A percentile compares a stretch with the other conserved stretches of the same genome.
phyloP scores from a whole-genome alignment of 164 flowering plant genomes.

The Cinnamomum chago region DNA sequence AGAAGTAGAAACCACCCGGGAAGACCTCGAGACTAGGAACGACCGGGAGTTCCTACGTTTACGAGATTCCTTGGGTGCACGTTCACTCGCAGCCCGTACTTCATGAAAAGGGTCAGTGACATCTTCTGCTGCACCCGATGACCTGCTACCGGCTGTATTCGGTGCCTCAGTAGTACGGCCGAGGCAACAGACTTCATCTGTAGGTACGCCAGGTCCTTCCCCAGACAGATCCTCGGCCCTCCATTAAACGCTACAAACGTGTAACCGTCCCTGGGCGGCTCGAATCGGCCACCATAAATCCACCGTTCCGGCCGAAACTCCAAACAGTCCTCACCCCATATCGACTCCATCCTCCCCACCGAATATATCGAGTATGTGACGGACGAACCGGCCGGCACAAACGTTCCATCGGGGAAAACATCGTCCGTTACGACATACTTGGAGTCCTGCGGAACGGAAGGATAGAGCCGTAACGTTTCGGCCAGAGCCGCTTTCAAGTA shows the following conservation, averaged over 20 bases:
- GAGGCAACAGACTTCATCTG: conserved; percentile 89
- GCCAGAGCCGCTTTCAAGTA: conserved; percentile 79
- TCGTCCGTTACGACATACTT: conserved; percentile 69
- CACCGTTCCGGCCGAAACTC: conserved; percentile 85
- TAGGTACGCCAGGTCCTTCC: conserved; percentile 85
- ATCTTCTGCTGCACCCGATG: conserved; percentile 86
- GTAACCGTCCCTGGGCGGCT: conserved; percentile 63
- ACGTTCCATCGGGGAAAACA: conserved; percentile 67
- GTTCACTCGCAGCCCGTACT: conserved; percentile 63
- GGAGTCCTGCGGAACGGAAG: conserved; percentile 83
- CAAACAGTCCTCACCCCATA: conserved; percentile 86
- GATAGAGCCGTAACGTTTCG: conserved; percentile 78
- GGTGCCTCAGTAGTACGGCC: conserved; percentile 68
- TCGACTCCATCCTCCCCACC: conserved; percentile 68
- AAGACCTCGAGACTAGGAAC: not conserved
- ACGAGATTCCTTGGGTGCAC: conserved; percentile 41
- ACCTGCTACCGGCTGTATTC: conserved; percentile 58
- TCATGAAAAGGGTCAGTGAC: conserved; percentile 85
- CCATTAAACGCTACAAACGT: conserved; percentile 74
- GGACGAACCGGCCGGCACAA: conserved; percentile 68
- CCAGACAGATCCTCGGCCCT: conserved; percentile 83
- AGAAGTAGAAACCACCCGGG: no score
- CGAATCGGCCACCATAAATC: conserved; percentile 57
- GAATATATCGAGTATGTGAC: conserved; percentile 79
- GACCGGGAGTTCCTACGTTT: not conserved